Percentiles rank a stretch among this genome's conserved stretches.
These are phyloP conservation scores for Penicillium sp. DNA, from an alignment of 2,329 filamentous ascomycete genomes.

Conservation along the genomic window DNA sequence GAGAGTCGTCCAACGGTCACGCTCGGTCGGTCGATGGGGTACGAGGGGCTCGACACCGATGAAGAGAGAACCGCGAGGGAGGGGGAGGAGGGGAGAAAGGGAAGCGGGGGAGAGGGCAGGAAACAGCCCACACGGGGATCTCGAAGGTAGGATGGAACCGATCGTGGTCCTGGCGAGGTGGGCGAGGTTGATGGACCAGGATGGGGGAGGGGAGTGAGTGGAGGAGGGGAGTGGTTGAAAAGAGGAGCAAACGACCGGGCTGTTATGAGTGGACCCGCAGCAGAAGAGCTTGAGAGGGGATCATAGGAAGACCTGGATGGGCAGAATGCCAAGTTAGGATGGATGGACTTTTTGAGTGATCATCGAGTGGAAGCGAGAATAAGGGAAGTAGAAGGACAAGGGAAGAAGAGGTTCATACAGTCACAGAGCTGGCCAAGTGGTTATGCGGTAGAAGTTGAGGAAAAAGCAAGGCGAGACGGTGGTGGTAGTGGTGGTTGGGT, in stretches of 20 bases:
- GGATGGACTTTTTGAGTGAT: not conserved
- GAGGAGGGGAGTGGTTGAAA: conserved; percentile 13
- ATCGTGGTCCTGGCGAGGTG: conserved; percentile 16
- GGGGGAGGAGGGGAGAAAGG: conserved; percentile 10
- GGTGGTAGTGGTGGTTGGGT: not conserved
- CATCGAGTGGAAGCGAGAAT: not conserved
- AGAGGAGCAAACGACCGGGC: conserved; percentile 21
- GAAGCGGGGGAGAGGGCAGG: conserved; percentile 11
- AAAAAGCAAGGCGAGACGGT: not conserved
- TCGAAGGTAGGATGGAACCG: not conserved
- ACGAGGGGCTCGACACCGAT: conserved; percentile 21
- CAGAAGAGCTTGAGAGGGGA: conserved; percentile 28
- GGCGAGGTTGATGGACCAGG: conserved; percentile 7
- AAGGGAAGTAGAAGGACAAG: not conserved
- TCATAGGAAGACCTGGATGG: conserved; percentile 19
- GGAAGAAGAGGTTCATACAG: conserved; percentile 4
- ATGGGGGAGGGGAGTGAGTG: conserved; percentile 9
- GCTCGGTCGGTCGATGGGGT: conserved; percentile 17
- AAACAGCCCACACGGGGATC: conserved; percentile 21
- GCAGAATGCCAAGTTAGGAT: conserved; percentile 4
- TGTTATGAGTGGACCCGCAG: conserved; percentile 29
- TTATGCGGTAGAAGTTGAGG: not conserved
- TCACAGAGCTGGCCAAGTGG: not conserved
- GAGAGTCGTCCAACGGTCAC: conserved; percentile 14
- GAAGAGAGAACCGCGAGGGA: conserved; percentile 19